Conservation (phyloP, 1,284 basidiomycete species). For the Bjerkandera adusta region DNA sequence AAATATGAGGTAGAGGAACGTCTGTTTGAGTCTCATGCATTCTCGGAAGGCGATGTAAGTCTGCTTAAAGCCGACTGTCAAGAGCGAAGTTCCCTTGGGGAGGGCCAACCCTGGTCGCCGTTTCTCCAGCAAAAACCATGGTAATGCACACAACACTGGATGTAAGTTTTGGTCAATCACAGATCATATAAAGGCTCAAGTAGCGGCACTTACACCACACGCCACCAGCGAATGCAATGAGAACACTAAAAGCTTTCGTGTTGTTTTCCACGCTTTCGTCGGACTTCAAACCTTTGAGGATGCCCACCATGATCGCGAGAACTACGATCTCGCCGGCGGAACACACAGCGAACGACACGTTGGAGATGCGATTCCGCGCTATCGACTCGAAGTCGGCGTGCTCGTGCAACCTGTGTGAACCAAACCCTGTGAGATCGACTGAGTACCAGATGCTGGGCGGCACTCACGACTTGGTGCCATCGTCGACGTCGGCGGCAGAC, state of each 20-base stretch:
- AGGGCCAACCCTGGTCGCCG: constrained; percentile 64
- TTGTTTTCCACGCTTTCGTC: constrained; percentile 71
- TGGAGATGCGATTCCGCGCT: constrained; percentile 74
- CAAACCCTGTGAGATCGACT: neutral
- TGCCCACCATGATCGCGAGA: constrained; percentile 75
- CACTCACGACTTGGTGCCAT: constrained; percentile 46
- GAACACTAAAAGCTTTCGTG: constrained; percentile 72
- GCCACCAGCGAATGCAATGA: constrained; percentile 74
- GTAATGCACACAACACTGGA: constrained; percentile 67
- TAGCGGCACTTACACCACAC: constrained; percentile 59
- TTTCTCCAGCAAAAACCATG: constrained; percentile 77
- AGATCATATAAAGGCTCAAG: constrained; percentile 10
- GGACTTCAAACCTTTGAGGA: constrained; percentile 66
- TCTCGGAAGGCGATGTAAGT: constrained; percentile 65
- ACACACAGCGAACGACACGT: constrained; percentile 74
- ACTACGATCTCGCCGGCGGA: constrained; percentile 73
- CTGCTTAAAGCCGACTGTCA: constrained; percentile 73
- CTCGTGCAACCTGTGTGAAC: constrained; percentile 43
- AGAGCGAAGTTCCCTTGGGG: constrained; percentile 58
- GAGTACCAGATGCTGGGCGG: neutral
- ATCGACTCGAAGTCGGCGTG: constrained; percentile 67
- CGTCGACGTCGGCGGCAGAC: constrained; percentile 40
- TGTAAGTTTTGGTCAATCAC: neutral
- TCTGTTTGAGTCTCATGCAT: constrained; percentile 72
- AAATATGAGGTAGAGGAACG: constrained; percentile 71